phyloP scores from a whole-genome alignment of 257 asterid species.

The Primulina huaijiensis region DNA sequence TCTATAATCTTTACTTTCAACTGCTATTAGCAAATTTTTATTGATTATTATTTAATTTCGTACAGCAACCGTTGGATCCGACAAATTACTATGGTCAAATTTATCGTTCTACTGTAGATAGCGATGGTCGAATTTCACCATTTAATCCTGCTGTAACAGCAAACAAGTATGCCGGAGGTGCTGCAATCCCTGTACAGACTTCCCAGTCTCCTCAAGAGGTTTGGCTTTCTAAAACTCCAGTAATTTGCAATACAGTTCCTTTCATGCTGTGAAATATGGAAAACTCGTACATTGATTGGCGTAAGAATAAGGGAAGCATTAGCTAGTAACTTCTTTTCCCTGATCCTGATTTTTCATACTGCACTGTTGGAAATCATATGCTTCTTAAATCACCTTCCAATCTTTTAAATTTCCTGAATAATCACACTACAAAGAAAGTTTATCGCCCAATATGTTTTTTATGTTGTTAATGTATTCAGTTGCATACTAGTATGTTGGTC shows the following conservation, averaged over 20 bases:
- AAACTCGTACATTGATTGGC: slow-evolving; percentile 8
- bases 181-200: slow-evolving; percentile 57
- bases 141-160: slow-evolving; percentile 62
- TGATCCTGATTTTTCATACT: too few species aligned
- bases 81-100: slow-evolving; percentile 74
- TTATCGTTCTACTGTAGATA: slow-evolving; percentile 59
- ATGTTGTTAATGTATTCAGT: too few species aligned
- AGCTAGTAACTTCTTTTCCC: not conserved
- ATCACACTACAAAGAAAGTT: too few species aligned
- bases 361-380: too few species aligned
- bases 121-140: slow-evolving; percentile 79
- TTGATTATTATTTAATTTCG: slow-evolving; percentile 27
- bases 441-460: too few species aligned
- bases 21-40: slow-evolving; percentile 8
- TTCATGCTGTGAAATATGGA: slow-evolving; percentile 12
- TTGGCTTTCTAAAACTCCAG: slow-evolving; percentile 27
- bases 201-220: slow-evolving; percentile 90
- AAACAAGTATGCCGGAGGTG: slow-evolving; percentile 63
- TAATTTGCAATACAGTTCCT: not conserved
- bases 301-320: not conserved
- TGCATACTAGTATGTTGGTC: too few species aligned
- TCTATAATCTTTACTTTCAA: not conserved
- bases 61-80: slow-evolving; percentile 77
- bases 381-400: too few species aligned
- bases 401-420: too few species aligned